These are phyloP conservation scores for Candida loeiensis DNA, from an alignment of 805 yeast species.

Conservation along the genomic window DNA sequence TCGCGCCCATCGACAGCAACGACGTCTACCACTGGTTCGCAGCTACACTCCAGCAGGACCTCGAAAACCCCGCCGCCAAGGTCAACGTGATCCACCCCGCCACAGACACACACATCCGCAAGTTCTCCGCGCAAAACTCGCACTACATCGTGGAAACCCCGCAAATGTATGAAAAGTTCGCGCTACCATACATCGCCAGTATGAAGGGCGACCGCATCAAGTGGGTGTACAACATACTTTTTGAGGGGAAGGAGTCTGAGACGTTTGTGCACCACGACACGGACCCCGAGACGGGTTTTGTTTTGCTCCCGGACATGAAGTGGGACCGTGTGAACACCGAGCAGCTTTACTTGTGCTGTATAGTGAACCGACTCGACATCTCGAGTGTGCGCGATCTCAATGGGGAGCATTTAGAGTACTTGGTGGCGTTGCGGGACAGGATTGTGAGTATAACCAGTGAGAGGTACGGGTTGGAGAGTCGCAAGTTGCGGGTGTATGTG, in stretches of 20 bases:
- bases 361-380: constrained; percentile 67
- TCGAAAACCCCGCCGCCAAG: constrained; percentile 58
- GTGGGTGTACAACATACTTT: constrained; percentile 87
- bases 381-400: constrained; percentile 74
- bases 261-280: constrained; percentile 65
- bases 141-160: constrained; percentile 81
- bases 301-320: constrained; percentile 90
- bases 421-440: constrained; percentile 44
- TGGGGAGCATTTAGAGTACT: constrained; percentile 53
- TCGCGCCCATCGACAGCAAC: constrained; percentile 54
- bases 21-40: constrained; percentile 86
- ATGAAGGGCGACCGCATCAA: constrained; percentile 75
- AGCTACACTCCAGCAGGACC: constrained; percentile 45
- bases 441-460: constrained; percentile 44
- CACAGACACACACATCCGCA: constrained; percentile 75
- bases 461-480: constrained; percentile 40
- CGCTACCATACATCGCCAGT: constrained; percentile 70
- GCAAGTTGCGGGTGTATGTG: constrained; percentile 70
- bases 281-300: constrained; percentile 56
- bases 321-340: constrained; percentile 81
- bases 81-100: constrained; percentile 85
- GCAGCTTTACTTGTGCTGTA: constrained; percentile 71
- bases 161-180: constrained; percentile 56
- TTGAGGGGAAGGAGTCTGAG: constrained; percentile 81
- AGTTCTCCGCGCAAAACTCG: constrained; percentile 58